Evolutionary conservation across 306 rosid species (phyloP).

Genomic region (Pterocarpus santalinus): DNA sequence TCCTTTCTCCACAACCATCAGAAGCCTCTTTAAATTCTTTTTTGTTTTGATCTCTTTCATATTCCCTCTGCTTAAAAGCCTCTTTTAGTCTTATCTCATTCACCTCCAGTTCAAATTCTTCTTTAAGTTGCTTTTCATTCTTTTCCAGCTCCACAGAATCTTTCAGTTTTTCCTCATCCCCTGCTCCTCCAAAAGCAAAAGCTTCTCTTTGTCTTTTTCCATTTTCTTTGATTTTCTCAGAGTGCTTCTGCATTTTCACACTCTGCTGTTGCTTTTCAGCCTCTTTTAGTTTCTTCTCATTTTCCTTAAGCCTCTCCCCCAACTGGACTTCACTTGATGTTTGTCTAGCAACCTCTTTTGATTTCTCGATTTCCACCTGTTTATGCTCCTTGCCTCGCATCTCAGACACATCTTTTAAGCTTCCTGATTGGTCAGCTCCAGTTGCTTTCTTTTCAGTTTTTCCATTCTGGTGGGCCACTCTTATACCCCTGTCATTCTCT

Average conservation of each 20-base stretch:
- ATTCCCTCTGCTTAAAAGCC: conserved; percentile 34
- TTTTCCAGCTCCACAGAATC: conserved; percentile 50
- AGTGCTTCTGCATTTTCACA: conserved; percentile 39
- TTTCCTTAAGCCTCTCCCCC: conserved; percentile 49
- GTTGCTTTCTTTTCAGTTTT: conserved; percentile 44
- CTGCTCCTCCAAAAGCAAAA: conserved; percentile 45
- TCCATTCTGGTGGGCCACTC: conserved; percentile 39
- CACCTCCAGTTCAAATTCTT: conserved; percentile 55
- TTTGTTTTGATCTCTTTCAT: conserved; percentile 49
- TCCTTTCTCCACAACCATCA: conserved; percentile 51
- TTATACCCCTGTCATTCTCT: conserved; percentile 42
- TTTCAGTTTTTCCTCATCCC: conserved; percentile 44
- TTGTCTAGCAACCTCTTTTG: conserved; percentile 47
- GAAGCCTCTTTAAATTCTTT: conserved; percentile 41
- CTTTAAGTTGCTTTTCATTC: conserved; percentile 51
- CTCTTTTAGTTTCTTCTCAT: conserved; percentile 49
- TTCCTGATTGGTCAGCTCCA: conserved; percentile 46
- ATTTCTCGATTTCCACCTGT: conserved; percentile 36
- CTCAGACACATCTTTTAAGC: conserved; percentile 44
- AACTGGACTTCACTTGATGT: conserved; percentile 51
- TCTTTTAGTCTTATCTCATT: conserved; percentile 49
- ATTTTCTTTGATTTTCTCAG: conserved; percentile 49
- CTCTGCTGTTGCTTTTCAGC: conserved; percentile 38
- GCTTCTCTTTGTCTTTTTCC: conserved; percentile 43
- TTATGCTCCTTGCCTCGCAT: conserved; percentile 47